These are phyloP conservation scores for Amanita fuliginea DNA, from an alignment of 768 basidiomycete species.

Conservation along the genomic window DNA sequence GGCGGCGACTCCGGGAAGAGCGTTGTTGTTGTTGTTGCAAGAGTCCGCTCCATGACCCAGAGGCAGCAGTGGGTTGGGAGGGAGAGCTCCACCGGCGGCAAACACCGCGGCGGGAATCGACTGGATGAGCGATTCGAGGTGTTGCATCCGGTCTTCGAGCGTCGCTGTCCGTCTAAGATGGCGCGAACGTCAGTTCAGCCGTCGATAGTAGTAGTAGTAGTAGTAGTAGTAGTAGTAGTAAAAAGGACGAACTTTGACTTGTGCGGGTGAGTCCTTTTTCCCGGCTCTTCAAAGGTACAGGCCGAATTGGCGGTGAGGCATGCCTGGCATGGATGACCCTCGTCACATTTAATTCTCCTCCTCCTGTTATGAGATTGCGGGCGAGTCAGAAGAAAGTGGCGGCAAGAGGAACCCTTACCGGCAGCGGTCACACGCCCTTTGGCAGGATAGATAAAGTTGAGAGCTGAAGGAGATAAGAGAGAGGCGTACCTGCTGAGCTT, in stretches of 20 bases:
- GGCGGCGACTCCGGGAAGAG: constrained; percentile 21
- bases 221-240: too few species aligned
- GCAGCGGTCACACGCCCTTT: constrained; percentile 89
- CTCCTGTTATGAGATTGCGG: too few species aligned
- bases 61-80: constrained; percentile 17
- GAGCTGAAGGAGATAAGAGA: neutral
- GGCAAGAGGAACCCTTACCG: too few species aligned
- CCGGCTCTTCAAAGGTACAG: constrained; percentile 82
- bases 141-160: constrained; percentile 82
- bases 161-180: constrained; percentile 75
- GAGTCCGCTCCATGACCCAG: constrained; percentile 1
- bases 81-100: constrained; percentile 38
- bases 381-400: too few species aligned
- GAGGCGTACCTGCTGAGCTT: constrained; percentile 69
- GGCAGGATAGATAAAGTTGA: constrained; percentile 9
- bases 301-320: constrained; percentile 74
- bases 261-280: constrained; percentile 77
- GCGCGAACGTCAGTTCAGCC: neutral
- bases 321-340: constrained; percentile 83
- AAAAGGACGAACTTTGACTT: constrained; percentile 65
- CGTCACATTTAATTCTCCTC: constrained; percentile 79
- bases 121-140: constrained; percentile 75
- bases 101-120: constrained; percentile 78
- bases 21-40: too few species aligned
- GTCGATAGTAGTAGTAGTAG: too few species aligned